These are phyloP conservation scores for Arachis stenosperma DNA, from an alignment of 306 rosid species.

Conservation along the genomic window DNA sequence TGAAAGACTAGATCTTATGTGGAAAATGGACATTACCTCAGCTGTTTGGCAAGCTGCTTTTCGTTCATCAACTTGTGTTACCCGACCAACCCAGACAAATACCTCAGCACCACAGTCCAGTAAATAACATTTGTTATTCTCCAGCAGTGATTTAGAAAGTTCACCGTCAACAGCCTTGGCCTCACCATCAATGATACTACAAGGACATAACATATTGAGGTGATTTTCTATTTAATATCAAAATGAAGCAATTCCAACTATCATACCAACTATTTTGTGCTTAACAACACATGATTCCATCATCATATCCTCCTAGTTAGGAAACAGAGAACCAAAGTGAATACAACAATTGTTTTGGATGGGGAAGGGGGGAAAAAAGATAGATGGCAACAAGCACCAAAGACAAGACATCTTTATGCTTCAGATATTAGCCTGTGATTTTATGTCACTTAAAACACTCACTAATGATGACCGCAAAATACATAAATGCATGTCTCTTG, in stretches of 20 bases:
- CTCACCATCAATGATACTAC: constrained; percentile 74
- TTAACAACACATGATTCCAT: constrained; percentile 19
- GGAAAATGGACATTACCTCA: constrained; percentile 60
- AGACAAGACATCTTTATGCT: constrained; percentile 2
- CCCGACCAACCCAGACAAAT: constrained; percentile 92
- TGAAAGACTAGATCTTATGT: constrained; percentile 24
- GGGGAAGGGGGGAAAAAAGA: too few species aligned
- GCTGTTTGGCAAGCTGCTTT: constrained; percentile 82
- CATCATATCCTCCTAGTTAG: constrained; percentile 17
- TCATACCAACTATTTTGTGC: background rate
- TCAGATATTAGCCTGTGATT: constrained; percentile 10
- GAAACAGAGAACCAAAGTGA: constrained; percentile 11
- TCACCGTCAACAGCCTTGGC: constrained; percentile 74
- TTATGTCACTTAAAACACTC: background rate
- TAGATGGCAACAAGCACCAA: constrained; percentile 20
- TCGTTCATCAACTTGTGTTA: constrained; percentile 96
- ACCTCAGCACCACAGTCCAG: constrained; percentile 91
- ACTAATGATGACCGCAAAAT: background rate
- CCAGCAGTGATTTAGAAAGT: constrained; percentile 80
- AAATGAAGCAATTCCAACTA: constrained; percentile 2
- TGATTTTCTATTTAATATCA: constrained; percentile 18
- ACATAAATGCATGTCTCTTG: constrained; percentile 14
- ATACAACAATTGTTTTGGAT: background rate
- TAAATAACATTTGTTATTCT: constrained; percentile 85
- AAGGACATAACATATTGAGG: constrained; percentile 43